Conservation (phyloP, 2,329 filamentous ascomycete genomes). For the Aureobasidium vineae region DNA sequence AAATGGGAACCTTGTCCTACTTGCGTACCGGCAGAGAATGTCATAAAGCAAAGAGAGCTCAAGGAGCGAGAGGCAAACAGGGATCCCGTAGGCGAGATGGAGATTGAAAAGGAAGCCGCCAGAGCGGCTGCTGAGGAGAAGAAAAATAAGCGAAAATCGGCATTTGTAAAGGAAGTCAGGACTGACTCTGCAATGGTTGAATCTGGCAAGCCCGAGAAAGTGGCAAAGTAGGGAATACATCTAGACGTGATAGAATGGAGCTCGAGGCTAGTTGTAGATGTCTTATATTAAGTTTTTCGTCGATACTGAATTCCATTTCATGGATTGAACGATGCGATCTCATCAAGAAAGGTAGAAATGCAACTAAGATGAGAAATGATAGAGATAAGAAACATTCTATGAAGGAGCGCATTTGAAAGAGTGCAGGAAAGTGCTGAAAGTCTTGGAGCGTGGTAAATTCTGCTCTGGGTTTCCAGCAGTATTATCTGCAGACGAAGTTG, state of each 20-base stretch:
- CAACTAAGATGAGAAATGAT: not conserved
- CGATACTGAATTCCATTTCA: not conserved
- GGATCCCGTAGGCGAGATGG: no score
- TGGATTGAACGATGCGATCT: not conserved
- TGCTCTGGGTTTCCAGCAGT: not conserved
- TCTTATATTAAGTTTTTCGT: no score
- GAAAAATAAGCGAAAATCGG: no score
- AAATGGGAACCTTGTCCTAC: not conserved
- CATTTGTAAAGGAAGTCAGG: no score
- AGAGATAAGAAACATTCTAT: not conserved
- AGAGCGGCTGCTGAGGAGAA: no score
- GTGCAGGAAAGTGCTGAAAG: not conserved
- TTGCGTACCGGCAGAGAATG: not conserved
- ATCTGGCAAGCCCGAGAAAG: no score
- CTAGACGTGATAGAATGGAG: no score
- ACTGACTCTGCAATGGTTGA: no score
- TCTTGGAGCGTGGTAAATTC: not conserved
- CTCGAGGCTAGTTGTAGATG: no score
- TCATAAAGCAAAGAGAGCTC: not conserved
- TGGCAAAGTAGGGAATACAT: no score
- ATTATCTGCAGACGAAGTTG: not conserved
- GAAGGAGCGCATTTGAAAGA: not conserved
- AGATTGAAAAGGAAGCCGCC: no score
- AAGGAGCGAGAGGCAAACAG: not conserved
- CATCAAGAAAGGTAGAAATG: not conserved